phyloP scores from a whole-genome alignment of 1,139 yeast genomes.

The Magnusiomyces tetraspermus region DNA sequence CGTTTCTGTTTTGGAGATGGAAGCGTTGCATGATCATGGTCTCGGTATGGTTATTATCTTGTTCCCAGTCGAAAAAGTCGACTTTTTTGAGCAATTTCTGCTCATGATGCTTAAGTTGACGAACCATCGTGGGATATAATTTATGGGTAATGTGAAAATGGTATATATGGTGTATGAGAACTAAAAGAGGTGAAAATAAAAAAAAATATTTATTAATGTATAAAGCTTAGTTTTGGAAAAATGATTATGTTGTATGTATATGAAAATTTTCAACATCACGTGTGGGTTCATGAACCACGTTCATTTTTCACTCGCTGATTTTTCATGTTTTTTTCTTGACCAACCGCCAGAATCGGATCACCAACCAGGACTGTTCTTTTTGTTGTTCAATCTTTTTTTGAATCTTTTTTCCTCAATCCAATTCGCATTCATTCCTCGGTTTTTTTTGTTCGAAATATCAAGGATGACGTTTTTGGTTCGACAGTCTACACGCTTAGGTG shows the following conservation, averaged over 20 bases:
- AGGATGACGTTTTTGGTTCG: no score
- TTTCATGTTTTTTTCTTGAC: no score
- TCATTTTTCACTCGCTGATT: no score
- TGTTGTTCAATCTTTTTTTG: no score
- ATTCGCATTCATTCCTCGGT: no score
- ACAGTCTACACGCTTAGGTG: no score
- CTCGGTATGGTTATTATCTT: conserved; percentile 90
- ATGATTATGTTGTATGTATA: background rate
- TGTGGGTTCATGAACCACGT: background rate
- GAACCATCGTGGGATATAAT: conserved; percentile 49
- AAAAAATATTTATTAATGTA: background rate
- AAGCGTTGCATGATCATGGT: conserved; percentile 91
- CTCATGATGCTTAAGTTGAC: conserved; percentile 90
- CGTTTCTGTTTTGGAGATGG: conserved; percentile 90
- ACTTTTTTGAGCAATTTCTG: conserved; percentile 89
- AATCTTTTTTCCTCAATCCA: no score
- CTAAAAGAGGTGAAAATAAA: background rate
- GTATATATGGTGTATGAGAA: background rate
- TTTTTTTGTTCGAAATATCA: no score
- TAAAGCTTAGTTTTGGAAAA: background rate
- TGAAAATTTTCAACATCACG: background rate
- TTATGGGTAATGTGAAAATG: background rate
- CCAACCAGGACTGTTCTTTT: no score
- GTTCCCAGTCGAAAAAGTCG: conserved; percentile 95
- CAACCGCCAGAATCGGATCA: no score